Evolutionary conservation across 352 stramenopile species (phyloP).

Genomic region (Hyaloperonospora arabidopsidis): DNA sequence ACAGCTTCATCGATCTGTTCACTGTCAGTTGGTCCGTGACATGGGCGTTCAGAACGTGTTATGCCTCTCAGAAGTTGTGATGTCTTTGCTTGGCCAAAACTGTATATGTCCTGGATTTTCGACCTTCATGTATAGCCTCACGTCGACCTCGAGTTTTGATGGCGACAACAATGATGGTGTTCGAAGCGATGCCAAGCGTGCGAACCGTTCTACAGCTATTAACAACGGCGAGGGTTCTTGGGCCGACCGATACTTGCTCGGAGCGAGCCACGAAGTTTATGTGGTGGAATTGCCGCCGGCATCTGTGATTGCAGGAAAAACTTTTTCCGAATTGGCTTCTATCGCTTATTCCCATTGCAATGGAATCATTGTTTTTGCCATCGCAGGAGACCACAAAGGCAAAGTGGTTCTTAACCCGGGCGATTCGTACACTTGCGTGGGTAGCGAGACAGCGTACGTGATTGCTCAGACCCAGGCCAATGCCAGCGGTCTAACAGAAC

Average conservation of each 20-base stretch:
- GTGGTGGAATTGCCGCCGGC: constrained; percentile 53
- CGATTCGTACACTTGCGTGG: constrained; percentile 61
- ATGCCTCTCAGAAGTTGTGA: constrained; percentile 72
- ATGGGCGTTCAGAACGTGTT: constrained; percentile 71
- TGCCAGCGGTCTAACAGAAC: constrained; percentile 27
- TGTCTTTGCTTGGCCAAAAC: constrained; percentile 79
- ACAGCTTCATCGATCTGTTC: constrained; percentile 71
- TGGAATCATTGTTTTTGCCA: constrained; percentile 71
- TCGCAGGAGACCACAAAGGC: constrained; percentile 29
- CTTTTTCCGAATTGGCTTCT: constrained; percentile 72
- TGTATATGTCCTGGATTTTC: constrained; percentile 82
- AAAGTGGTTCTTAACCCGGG: constrained; percentile 75
- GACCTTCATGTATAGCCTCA: constrained; percentile 84
- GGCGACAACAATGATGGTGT: constrained; percentile 35
- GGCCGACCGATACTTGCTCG: constrained; percentile 66
- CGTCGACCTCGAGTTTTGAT: constrained; percentile 66
- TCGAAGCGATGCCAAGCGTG: constrained; percentile 23
- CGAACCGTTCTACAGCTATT: constrained; percentile 18
- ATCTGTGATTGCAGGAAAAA: constrained; percentile 49
- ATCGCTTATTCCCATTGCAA: constrained; percentile 69
- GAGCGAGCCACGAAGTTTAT: constrained; percentile 75
- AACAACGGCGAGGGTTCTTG: constrained; percentile 39
- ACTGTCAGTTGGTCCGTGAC: constrained; percentile 66
- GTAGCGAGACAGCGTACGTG: constrained; percentile 64
- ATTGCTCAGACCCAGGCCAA: constrained; percentile 50